Percentiles rank a stretch among this genome's conserved stretches.
Evolutionary conservation across 352 stramenopile genomes (phyloP).

Genomic region (Globisporangium megalacanthum): DNA sequence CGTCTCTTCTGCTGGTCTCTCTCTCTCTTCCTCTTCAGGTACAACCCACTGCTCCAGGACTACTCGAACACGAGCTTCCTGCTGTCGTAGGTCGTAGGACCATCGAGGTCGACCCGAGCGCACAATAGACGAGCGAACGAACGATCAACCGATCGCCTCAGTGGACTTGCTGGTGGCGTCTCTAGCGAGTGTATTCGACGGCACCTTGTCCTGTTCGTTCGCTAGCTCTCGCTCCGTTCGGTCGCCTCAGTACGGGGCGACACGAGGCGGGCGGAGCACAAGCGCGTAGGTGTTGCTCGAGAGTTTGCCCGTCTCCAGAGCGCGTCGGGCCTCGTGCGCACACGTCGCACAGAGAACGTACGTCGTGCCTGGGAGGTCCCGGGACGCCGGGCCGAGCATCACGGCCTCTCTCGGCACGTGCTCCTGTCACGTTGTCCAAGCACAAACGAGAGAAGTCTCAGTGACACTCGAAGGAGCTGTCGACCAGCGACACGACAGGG

Average conservation of each 20-base stretch:
- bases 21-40: constrained; percentile 27
- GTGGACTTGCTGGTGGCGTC: not conserved
- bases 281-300: constrained; percentile 24
- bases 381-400: constrained; percentile 35
- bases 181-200: too few species aligned
- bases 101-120: not conserved
- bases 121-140: not conserved
- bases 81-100: constrained; percentile 40
- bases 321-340: constrained; percentile 24
- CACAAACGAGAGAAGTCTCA: too few species aligned
- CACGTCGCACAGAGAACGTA: constrained; percentile 66
- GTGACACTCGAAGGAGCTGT: too few species aligned
- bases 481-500: not conserved
- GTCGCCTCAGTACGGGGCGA: not conserved
- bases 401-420: constrained; percentile 41
- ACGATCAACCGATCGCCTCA: too few species aligned
- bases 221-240: too few species aligned
- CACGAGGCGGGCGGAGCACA: constrained; percentile 15
- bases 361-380: constrained; percentile 42
- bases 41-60: constrained; percentile 87
- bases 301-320: constrained; percentile 43
- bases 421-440: constrained; percentile 13
- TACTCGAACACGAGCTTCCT: constrained; percentile 90
- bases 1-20: not conserved
- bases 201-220: too few species aligned